Conservation (phyloP, 2,329 filamentous ascomycete genomes). For the Karstenula rhodostoma region DNA sequence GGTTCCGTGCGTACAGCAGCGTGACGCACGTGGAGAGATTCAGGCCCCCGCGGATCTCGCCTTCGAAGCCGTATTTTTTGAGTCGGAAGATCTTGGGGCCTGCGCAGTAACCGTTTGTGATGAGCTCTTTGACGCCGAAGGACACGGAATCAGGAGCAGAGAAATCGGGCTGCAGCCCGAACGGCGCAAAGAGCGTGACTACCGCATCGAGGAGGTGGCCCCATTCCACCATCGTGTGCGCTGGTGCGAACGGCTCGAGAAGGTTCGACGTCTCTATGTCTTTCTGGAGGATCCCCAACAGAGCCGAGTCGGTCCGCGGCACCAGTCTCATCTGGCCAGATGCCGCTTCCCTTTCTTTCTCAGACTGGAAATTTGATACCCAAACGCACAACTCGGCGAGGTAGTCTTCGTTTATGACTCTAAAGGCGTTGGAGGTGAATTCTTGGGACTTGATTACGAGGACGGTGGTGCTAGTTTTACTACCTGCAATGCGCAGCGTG, state of each 20-base stretch:
- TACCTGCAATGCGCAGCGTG: conserved; percentile 1
- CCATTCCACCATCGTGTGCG: neutral
- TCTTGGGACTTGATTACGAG: neutral
- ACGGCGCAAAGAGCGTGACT: conserved; percentile 2
- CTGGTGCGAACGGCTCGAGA: neutral
- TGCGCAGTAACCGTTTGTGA: neutral
- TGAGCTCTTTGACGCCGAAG: neutral
- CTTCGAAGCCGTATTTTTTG: neutral
- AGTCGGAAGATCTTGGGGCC: neutral
- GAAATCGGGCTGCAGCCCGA: neutral
- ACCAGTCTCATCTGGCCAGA: neutral
- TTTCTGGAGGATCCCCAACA: neutral
- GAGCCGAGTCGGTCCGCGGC: neutral
- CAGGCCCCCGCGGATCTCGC: neutral
- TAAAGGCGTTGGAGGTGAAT: neutral
- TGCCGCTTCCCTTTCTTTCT: neutral
- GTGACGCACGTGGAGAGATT: neutral
- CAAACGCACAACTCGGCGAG: neutral
- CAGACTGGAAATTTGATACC: neutral
- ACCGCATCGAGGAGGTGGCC: conserved; percentile 2
- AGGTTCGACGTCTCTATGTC: neutral
- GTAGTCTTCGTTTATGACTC: neutral
- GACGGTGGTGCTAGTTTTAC: neutral
- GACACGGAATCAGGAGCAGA: neutral
- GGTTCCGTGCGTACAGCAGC: neutral